Percentiles rank a stretch among this genome's conserved stretches.
Evolutionary conservation across 768 basidiomycete species (phyloP).

Genomic region (Lentinula aciculospora): DNA sequence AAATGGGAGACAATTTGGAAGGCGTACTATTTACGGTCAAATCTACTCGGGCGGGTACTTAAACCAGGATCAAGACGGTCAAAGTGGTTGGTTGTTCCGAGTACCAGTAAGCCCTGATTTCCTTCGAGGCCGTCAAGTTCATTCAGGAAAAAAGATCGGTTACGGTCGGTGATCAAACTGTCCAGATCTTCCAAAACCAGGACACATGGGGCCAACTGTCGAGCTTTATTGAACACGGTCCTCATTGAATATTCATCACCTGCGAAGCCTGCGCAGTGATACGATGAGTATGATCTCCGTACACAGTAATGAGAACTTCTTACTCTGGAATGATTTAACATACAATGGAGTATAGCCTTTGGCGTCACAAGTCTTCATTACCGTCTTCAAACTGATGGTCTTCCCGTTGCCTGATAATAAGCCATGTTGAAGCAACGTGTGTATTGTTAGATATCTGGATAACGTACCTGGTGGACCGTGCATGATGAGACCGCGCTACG

Average conservation of each 20-base stretch:
- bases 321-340: slow-evolving; percentile 76
- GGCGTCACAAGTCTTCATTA: slow-evolving; percentile 70
- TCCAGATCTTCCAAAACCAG: slow-evolving; percentile 60
- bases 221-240: slow-evolving; percentile 66
- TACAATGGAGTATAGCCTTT: slow-evolving; percentile 67
- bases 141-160: slow-evolving; percentile 86
- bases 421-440: slow-evolving; percentile 66
- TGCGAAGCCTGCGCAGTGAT: slow-evolving; percentile 31
- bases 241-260: slow-evolving; percentile 69
- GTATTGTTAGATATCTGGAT: background rate
- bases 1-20: slow-evolving; percentile 8
- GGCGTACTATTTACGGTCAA: slow-evolving; percentile 79
- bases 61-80: slow-evolving; percentile 74
- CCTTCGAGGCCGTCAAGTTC: slow-evolving; percentile 76
- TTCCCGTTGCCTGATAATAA: slow-evolving; percentile 88
- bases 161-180: slow-evolving; percentile 69
- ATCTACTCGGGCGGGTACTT: slow-evolving; percentile 74
- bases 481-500: slow-evolving; percentile 76
- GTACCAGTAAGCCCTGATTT: slow-evolving; percentile 75
- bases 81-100: slow-evolving; percentile 82
- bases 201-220: slow-evolving; percentile 62
- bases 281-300: background rate
- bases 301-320: slow-evolving; percentile 13
- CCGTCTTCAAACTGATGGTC: slow-evolving; percentile 75
- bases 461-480: slow-evolving; percentile 68